Percentiles rank a stretch among this genome's conserved stretches.
These are phyloP conservation scores for Fusarium sp. DNA, from an alignment of 2,329 filamentous ascomycete genomes.

Conservation along the genomic window DNA sequence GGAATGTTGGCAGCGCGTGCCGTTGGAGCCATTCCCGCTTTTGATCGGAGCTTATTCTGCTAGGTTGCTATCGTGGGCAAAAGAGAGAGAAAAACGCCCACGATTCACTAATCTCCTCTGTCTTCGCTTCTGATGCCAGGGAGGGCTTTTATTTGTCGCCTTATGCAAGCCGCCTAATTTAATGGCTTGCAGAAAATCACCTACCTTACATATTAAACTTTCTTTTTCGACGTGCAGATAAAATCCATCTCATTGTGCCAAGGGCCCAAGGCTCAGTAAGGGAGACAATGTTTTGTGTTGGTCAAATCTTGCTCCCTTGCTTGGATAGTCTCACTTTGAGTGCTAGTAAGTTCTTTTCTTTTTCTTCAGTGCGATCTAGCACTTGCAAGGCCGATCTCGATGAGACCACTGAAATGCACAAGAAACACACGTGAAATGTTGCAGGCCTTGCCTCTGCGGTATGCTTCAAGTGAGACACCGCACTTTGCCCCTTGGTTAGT, in stretches of 20 bases:
- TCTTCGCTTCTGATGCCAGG: constrained; percentile 10
- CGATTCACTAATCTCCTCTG: constrained; percentile 11
- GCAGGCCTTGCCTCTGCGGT: neutral
- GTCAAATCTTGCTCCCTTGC: constrained; percentile 18
- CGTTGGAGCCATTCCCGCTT: constrained; percentile 19
- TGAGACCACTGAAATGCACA: neutral
- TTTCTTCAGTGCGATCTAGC: neutral
- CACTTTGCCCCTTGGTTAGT: neutral
- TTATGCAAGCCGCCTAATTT: constrained; percentile 7
- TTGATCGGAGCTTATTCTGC: neutral
- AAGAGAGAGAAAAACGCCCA: neutral
- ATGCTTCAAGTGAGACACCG: constrained; percentile 15
- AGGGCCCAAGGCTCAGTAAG: constrained; percentile 21
- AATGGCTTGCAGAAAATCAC: constrained; percentile 17
- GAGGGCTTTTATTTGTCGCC: constrained; percentile 7
- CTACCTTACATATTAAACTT: neutral
- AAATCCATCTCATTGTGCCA: neutral
- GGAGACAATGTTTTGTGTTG: constrained; percentile 14
- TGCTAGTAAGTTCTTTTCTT: neutral
- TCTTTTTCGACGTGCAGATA: neutral
- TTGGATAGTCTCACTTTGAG: neutral
- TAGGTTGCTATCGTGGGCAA: neutral
- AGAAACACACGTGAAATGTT: neutral
- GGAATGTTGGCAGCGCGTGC: constrained; percentile 16
- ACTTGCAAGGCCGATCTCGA: neutral